Conservation (phyloP, 2,329 filamentous ascomycete genomes). For the Colletotrichum brevisporum region DNA sequence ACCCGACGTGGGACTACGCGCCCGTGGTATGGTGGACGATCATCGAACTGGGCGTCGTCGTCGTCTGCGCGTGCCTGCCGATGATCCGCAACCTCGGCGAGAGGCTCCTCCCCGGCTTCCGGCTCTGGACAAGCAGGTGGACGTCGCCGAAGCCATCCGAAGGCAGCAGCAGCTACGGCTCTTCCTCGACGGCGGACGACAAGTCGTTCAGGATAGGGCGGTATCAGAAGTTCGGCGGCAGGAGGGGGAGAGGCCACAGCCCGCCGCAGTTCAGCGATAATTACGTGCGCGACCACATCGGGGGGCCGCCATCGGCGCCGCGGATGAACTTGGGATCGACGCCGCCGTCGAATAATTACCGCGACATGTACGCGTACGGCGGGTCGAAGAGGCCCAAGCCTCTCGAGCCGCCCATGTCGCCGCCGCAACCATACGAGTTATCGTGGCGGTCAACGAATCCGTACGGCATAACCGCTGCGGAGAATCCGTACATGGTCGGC, state of each 20-base stretch:
- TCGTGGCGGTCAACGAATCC: slow-evolving; percentile 34
- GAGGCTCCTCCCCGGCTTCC: slow-evolving; percentile 19
- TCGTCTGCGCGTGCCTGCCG: slow-evolving; percentile 46
- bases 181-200: slow-evolving; percentile 7
- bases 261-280: slow-evolving; percentile 35
- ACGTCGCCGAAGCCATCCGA: slow-evolving; percentile 14
- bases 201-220: slow-evolving; percentile 12
- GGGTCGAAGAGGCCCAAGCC: slow-evolving; percentile 2
- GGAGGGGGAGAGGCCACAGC: not conserved
- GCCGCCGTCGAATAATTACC: not conserved
- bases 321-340: not conserved
- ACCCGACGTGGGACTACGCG: slow-evolving; percentile 41
- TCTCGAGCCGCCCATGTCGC: slow-evolving; percentile 6
- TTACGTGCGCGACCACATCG: slow-evolving; percentile 28
- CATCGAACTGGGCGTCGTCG: slow-evolving; percentile 43
- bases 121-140: slow-evolving; percentile 11
- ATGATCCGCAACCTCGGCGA: slow-evolving; percentile 42
- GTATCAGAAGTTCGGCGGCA: slow-evolving; percentile 21
- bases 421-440: slow-evolving; percentile 28
- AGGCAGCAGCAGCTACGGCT: slow-evolving; percentile 6
- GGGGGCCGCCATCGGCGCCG: not conserved
- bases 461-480: slow-evolving; percentile 16
- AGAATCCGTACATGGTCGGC: slow-evolving; percentile 5
- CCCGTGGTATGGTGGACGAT: slow-evolving; percentile 46
- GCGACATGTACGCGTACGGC: slow-evolving; percentile 25